A percentile compares a stretch with the other conserved stretches of the same genome.
phyloP scores from a whole-genome alignment of 2,329 filamentous ascomycete species.

The Nothomitra cinnamomea region DNA sequence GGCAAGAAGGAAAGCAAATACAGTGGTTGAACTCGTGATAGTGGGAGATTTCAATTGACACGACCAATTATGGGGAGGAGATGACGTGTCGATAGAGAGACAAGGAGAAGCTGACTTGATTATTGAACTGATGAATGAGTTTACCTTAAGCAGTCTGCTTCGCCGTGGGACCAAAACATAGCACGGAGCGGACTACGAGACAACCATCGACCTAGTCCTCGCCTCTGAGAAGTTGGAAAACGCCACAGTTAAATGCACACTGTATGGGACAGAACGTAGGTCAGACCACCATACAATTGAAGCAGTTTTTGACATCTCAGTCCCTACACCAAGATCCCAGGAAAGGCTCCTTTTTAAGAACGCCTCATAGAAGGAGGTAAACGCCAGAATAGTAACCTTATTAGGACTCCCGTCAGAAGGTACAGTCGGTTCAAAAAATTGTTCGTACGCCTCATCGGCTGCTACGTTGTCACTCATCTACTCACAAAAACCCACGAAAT shows the following conservation, averaged over 20 bases:
- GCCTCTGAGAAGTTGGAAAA: neutral
- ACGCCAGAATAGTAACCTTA: too few species aligned
- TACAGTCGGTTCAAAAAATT: too few species aligned
- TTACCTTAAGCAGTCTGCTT: neutral
- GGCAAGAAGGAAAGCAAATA: neutral
- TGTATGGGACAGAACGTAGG: neutral
- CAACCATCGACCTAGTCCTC: neutral
- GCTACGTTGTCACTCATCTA: too few species aligned
- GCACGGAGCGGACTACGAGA: neutral
- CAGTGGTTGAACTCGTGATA: neutral
- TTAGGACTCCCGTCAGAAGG: too few species aligned
- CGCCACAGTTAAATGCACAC: neutral
- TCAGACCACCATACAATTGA: neutral
- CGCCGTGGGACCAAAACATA: neutral
- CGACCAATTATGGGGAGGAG: neutral
- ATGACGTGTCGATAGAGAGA: neutral
- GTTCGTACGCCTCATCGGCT: too few species aligned
- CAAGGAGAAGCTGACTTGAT: neutral
- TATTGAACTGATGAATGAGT: neutral
- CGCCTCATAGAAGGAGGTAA: neutral
- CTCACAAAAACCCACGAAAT: too few species aligned
- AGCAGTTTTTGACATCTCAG: neutral
- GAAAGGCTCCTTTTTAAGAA: neutral
- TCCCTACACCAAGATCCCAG: neutral
- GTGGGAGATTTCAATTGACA: too few species aligned